phyloP scores from a whole-genome alignment of 306 rosid genomes.

The Benincasa hispida region DNA sequence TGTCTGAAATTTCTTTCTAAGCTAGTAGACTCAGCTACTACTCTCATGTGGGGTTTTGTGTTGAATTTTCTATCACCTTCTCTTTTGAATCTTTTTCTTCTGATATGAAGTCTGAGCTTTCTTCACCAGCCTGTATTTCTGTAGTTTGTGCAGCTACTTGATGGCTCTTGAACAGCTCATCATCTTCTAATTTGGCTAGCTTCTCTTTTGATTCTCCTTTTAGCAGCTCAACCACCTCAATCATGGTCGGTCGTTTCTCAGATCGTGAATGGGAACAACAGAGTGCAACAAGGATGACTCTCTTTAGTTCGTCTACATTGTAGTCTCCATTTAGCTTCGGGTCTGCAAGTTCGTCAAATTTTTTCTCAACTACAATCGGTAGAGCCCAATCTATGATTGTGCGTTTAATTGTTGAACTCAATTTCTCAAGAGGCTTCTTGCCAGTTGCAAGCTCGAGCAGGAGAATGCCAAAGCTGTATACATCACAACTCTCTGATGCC shows the following conservation, averaged over 20 bases:
- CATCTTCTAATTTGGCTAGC: constrained; percentile 39
- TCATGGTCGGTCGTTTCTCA: constrained; percentile 72
- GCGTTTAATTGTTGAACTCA: constrained; percentile 35
- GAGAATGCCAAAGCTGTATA: constrained; percentile 87
- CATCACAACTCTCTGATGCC: constrained; percentile 85
- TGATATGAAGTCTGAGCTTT: constrained; percentile 56
- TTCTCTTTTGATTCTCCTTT: constrained; percentile 72
- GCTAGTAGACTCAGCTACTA: not conserved
- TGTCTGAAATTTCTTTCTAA: not conserved
- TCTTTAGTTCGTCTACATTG: constrained; percentile 66
- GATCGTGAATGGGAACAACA: constrained; percentile 52
- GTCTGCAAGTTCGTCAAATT: constrained; percentile 55
- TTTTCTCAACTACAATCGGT: constrained; percentile 63
- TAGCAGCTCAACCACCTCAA: constrained; percentile 66
- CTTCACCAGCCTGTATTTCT: constrained; percentile 38
- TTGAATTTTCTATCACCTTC: constrained; percentile 25
- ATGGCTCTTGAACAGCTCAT: constrained; percentile 48
- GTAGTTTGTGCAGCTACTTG: constrained; percentile 19
- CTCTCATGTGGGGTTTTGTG: constrained; percentile 11
- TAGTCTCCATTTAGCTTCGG: constrained; percentile 68
- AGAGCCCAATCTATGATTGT: constrained; percentile 81
- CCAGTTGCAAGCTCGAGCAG: constrained; percentile 89
- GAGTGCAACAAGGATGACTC: constrained; percentile 57
- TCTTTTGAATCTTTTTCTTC: constrained; percentile 46
- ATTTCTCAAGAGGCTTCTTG: constrained; percentile 65